Evolutionary conservation across 768 basidiomycete species (phyloP), one percentile per base, ranked within the genome.

Genomic region (Mycena amicta): DNA sequence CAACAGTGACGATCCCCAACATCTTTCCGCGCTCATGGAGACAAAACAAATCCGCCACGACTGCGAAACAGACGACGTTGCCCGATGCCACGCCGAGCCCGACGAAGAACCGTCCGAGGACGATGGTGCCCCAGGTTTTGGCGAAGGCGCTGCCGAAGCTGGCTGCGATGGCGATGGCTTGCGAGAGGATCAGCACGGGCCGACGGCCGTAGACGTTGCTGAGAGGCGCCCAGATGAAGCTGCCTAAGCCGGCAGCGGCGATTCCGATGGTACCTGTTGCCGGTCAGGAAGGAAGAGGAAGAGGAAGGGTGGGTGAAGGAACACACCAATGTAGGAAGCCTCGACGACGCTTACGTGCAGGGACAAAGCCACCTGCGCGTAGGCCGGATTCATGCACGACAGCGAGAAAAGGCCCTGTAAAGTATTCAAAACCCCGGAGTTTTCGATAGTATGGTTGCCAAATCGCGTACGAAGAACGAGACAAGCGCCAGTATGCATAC

Each of bases 151-250:
- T 56, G 27, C 65, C 65, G 47, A 64, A 61, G 2, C 55, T 55
- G 20, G 62, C 60, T 16, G 31, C 62, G 41, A 66, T 56, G 25
- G 52, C 65, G 33, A 66, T 55, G 27, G 66, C 53, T 28, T 60
- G 60, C 18, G 67, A 59, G 31, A 63, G 16, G 23, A 69, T 50
- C 20, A 66, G 63, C 5, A 69, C 59, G 18, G 68, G 68, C 12
- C 68, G 64, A 1, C 68, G 61, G n/a, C 68, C 68, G 40, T 69
- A 69, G 15, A 69, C 66, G 54, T 67, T 67, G 52, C 65, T 63
- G 5, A 69, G 51, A 2, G 68, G 68, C 16, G 62, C 60, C 66
- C 66, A 69, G 22, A 69, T 37, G 57, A 69, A 67, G 52, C 56
- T 60, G 11, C 66, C 66, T 11, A 64, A 26, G 11, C 64, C 61